Evolutionary conservation across 306 rosid genomes (phyloP), one percentile per base, ranked within the genome.

Genomic region (Quercus wislizeni): DNA sequence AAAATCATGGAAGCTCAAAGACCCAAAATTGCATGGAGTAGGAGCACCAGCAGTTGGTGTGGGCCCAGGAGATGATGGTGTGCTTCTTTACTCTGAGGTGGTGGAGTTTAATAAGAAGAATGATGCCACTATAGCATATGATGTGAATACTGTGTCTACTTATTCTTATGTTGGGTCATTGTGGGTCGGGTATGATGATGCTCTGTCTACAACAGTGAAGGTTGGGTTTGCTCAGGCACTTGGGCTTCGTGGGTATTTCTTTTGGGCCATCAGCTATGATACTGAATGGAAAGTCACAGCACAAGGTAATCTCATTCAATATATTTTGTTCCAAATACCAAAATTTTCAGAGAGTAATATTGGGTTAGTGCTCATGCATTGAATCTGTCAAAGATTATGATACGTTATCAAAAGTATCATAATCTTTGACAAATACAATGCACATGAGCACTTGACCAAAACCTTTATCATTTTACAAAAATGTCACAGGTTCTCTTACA

Each of bases 241-340:
- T 76, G 83, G 84, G 20, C 90, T 93, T 35, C 88, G 90, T 79
- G 96, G 98, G 8, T 93, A 90, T 61, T 93, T 91, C 91, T 90
- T 91, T 79, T 93, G 98, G 98, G 94, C 90, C 55, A 82, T 89
- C 21, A 81, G 86, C 55, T 74, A 31, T 13, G 95, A 91, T 15
- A 69, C 17, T 0, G 71, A 85, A 12, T 82, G 78, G 85, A 71
- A 74, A 52, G 72, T 87, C 71, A 80, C 87, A 1, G 49, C 78
- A 25, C 88, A 85, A 13, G 91, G 91, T 87, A 83, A 17, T 17
- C 9, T 28, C 31, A 2, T 71, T 58, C 43, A 38, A 38, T 1
- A 35, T 35, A 35, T 35, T 38, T 38, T 38, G 43, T 7, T 38
- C 43, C 43, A 38, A 38, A 38, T 38, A 38, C 43, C 43, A 38